Evolutionary conservation across 257 asterid species (phyloP).

Genomic region (Primulina tabacum): DNA sequence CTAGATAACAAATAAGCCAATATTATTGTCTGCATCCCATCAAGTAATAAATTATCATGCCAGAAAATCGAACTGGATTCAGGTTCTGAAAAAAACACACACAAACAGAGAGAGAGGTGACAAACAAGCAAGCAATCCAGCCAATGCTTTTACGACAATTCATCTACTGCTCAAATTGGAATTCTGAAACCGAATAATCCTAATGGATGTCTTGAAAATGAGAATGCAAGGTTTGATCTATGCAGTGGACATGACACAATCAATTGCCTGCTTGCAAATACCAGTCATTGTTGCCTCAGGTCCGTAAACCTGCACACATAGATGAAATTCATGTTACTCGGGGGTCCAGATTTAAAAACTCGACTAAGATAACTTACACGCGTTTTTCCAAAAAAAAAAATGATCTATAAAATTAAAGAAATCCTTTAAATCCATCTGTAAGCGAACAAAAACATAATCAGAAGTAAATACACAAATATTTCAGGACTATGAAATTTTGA

Average conservation of each 20-base stretch:
- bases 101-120: neutral
- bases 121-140: neutral
- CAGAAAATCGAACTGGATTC: neutral
- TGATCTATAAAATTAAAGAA: neutral
- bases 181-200: neutral
- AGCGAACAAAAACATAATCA: neutral
- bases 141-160: neutral
- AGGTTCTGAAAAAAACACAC: neutral
- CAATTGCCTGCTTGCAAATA: constrained; percentile 78
- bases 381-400: neutral
- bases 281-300: constrained; percentile 96
- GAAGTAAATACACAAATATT: no score
- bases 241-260: constrained; percentile 62
- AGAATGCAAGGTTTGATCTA: constrained; percentile 13
- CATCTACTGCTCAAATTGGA: no score
- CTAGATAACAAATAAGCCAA: no score
- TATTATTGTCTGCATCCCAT: no score
- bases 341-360: neutral
- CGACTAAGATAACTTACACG: neutral
- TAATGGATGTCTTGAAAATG: neutral
- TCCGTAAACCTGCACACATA: constrained; percentile 59
- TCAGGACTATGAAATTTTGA: neutral
- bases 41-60: neutral
- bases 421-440: neutral
- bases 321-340: neutral